Evolutionary conservation across 768 basidiomycete species (phyloP), one percentile per base, ranked within the genome.

Genomic region (Flagelloscypha sp.): DNA sequence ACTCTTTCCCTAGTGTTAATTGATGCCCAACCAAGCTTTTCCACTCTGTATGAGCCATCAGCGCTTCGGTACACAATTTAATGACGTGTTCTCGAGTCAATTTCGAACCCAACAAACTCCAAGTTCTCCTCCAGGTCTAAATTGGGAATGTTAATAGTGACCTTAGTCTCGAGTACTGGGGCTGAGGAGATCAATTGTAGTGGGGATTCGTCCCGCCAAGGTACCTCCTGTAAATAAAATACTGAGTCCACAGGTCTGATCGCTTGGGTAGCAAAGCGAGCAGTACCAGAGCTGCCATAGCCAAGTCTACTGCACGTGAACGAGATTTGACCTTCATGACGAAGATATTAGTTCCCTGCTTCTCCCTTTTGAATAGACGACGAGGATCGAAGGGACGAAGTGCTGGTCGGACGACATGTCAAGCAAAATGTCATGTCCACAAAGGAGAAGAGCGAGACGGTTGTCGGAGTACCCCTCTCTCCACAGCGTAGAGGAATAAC

Each of bases 241-340:
- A 30, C 27, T 29, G 17, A 41, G 8, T 22, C 3, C 37, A 17
- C 24, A 32, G 32, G 32, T 35, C 6, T n/a, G 27, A n/a, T 5
- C 24, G 20, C 35, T 13, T 19, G 18, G 25, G n/a, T n/a, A 27
- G 20, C 6, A 24, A 24, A 28, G 23, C 19, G 28, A 17, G 9
- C 19, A 13, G 21, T 45, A 80, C 90, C 87, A 90, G 30, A 95
- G 61, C 35, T 75, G 70, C 92, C 90, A 95, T 29, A 77, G 66
- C 93, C 93, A 97, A n/a, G 54, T 95, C 90, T 24, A 74, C 67
- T 1, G 85, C 81, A 34, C 88, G 65, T 5, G 82, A 78, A 19
- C 85, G 74, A 43, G 76, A 79, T 53, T 83, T 86, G 12, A 66
- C 48, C 48, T 94, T 93, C 57, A 93, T 85, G 19, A 94, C 67